These are phyloP conservation scores for Colletotrichum sp. DNA, from an alignment of 2,329 filamentous ascomycete species.

Conservation along the genomic window DNA sequence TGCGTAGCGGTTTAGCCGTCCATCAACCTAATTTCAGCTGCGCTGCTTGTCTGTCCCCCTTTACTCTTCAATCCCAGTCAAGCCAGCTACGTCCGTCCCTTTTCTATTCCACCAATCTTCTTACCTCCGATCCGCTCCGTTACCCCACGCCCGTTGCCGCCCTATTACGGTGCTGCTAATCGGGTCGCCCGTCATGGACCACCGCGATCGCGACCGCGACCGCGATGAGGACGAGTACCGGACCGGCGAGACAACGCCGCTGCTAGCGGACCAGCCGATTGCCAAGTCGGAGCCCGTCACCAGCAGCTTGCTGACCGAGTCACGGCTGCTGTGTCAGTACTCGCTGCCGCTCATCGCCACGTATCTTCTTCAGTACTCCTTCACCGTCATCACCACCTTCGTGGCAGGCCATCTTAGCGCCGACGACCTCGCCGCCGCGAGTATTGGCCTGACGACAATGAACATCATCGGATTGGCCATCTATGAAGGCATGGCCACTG, in stretches of 20 bases:
- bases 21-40: not conserved
- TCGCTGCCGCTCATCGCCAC: slow-evolving; percentile 55
- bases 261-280: slow-evolving; percentile 11
- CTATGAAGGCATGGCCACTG: slow-evolving; percentile 55
- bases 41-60: not conserved
- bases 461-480: slow-evolving; percentile 57
- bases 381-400: slow-evolving; percentile 54
- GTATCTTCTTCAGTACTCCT: slow-evolving; percentile 54
- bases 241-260: slow-evolving; percentile 11
- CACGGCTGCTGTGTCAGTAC: slow-evolving; percentile 29
- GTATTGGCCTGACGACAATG: slow-evolving; percentile 55
- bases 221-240: not conserved
- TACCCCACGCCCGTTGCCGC: not conserved
- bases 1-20: not conserved
- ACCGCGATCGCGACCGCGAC: not conserved
- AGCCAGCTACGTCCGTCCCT: not conserved
- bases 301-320: slow-evolving; percentile 9
- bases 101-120: not conserved
- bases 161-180: not conserved
- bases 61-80: not conserved
- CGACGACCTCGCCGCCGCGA: slow-evolving; percentile 56
- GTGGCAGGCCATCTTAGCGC: slow-evolving; percentile 57
- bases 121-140: not conserved
- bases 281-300: slow-evolving; percentile 8
- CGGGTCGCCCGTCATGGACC: slow-evolving; percentile 1